Conservation (phyloP, 306 rosid genomes). For the Senna siamea region DNA sequence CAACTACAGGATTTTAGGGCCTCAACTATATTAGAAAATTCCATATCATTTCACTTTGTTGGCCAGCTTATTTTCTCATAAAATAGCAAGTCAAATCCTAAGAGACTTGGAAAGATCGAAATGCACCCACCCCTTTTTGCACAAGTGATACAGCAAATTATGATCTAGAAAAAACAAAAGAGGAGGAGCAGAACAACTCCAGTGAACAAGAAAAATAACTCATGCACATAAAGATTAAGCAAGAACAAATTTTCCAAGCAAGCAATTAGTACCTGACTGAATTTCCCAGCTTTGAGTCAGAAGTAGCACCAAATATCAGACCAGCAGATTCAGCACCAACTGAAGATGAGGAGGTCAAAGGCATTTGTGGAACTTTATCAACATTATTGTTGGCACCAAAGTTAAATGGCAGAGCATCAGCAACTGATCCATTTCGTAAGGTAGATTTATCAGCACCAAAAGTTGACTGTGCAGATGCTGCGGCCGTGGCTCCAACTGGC, state of each 20-base stretch:
- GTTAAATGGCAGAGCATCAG: slow-evolving; percentile 38
- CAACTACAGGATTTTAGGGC: neutral
- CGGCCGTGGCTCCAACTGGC: slow-evolving; percentile 31
- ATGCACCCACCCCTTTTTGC: neutral
- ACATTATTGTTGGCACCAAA: slow-evolving; percentile 39
- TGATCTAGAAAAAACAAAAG: neutral
- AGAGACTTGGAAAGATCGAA: neutral
- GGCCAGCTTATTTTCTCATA: slow-evolving; percentile 13
- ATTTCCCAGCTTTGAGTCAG: slow-evolving; percentile 49
- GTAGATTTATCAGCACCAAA: slow-evolving; percentile 45
- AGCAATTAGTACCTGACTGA: slow-evolving; percentile 55
- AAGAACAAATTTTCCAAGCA: neutral
- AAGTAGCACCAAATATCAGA: slow-evolving; percentile 43
- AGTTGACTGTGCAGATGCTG: slow-evolving; percentile 36
- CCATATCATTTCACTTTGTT: neutral
- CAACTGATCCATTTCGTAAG: slow-evolving; percentile 42
- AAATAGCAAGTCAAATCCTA: neutral
- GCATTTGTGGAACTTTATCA: slow-evolving; percentile 39
- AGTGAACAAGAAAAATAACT: neutral
- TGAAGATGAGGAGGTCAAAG: slow-evolving; percentile 43
- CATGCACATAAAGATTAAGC: neutral
- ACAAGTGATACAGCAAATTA: slow-evolving; percentile 13
- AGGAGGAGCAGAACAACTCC: neutral
- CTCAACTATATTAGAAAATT: neutral
- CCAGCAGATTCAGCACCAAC: slow-evolving; percentile 40